phyloP scores from a whole-genome alignment of 352 stramenopile species.

The Phytophthora syringae region DNA sequence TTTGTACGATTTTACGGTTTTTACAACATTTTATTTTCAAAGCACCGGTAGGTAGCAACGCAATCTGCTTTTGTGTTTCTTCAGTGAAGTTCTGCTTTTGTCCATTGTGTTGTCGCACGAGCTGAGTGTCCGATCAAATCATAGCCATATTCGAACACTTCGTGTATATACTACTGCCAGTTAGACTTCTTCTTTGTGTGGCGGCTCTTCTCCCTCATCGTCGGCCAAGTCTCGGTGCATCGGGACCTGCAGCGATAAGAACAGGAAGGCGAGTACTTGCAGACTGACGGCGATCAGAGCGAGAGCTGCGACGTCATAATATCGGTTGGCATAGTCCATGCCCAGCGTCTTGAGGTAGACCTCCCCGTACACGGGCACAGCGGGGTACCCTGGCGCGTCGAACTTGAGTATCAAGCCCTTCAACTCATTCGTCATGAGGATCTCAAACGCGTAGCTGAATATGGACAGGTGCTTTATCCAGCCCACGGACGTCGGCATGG shows the following conservation, averaged over 20 bases:
- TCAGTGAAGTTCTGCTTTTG: too few species aligned
- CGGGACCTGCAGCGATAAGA: conserved; percentile 69
- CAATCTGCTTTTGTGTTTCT: too few species aligned
- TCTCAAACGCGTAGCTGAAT: conserved; percentile 84
- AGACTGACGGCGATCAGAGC: conserved; percentile 48
- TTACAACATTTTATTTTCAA: too few species aligned
- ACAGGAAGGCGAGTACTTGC: conserved; percentile 61
- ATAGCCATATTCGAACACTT: too few species aligned
- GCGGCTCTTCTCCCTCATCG: conserved; percentile 20
- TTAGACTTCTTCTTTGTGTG: too few species aligned
- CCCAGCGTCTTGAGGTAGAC: conserved; percentile 78
- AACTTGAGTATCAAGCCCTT: conserved; percentile 73
- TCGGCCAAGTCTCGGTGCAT: conserved; percentile 43
- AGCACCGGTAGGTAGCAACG: too few species aligned
- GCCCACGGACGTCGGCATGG: conserved; percentile 57
- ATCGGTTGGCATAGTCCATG: conserved; percentile 73
- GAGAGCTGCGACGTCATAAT: conserved; percentile 62
- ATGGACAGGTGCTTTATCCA: conserved; percentile 82
- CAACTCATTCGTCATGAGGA: conserved; percentile 82
- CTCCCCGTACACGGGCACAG: conserved; percentile 72
- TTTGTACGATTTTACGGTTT: too few species aligned
- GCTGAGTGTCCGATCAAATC: too few species aligned
- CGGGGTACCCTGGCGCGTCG: conserved; percentile 67
- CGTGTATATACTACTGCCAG: too few species aligned
- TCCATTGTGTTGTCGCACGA: too few species aligned